A percentile compares a stretch with the other conserved stretches of the same genome.
phyloP scores from a whole-genome alignment of 202 grass and related monocot species.

The Schoenoplectus tabernaemontani region DNA sequence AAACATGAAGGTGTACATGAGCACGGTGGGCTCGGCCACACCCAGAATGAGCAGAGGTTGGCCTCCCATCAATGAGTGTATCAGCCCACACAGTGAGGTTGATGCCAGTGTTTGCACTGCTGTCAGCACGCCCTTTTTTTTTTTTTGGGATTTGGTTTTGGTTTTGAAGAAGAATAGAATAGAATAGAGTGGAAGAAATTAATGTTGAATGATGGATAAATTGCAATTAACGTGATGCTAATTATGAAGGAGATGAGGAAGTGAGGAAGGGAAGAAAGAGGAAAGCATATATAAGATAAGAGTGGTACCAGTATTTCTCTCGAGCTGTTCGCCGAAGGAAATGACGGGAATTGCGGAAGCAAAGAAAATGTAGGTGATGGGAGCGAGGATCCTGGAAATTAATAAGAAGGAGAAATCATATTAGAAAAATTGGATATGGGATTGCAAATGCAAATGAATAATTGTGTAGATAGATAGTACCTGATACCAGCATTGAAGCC shows the following conservation, averaged over 20 bases:
- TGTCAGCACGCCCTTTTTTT: slow-evolving; percentile 72
- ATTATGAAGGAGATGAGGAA: background rate
- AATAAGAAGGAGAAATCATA: background rate
- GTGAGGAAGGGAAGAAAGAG: background rate
- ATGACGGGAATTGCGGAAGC: slow-evolving; percentile 96
- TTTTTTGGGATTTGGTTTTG: too few species aligned
- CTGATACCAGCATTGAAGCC: slow-evolving; percentile 74
- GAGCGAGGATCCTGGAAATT: slow-evolving; percentile 67
- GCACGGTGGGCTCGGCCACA: slow-evolving; percentile 85
- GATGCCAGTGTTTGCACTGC: slow-evolving; percentile 98
- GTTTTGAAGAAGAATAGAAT: too few species aligned
- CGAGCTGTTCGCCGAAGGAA: slow-evolving; percentile 93
- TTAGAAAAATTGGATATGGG: too few species aligned
- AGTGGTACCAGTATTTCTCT: slow-evolving; percentile 58
- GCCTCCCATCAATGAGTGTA: slow-evolving; percentile 84
- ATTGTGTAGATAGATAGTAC: slow-evolving; percentile 22
- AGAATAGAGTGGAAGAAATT: too few species aligned
- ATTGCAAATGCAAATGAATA: too few species aligned
- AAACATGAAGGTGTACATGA: slow-evolving; percentile 99
- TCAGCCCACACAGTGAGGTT: slow-evolving; percentile 81
- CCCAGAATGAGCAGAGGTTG: slow-evolving; percentile 93
- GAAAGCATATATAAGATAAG: background rate
- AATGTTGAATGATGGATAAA: too few species aligned
- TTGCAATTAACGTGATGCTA: too few species aligned
- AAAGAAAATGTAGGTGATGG: slow-evolving; percentile 99